Evolutionary conservation across 164 flowering plant genomes (phyloP), one percentile per base, ranked within the genome.

Genomic region (Umbilicus rupestris): DNA sequence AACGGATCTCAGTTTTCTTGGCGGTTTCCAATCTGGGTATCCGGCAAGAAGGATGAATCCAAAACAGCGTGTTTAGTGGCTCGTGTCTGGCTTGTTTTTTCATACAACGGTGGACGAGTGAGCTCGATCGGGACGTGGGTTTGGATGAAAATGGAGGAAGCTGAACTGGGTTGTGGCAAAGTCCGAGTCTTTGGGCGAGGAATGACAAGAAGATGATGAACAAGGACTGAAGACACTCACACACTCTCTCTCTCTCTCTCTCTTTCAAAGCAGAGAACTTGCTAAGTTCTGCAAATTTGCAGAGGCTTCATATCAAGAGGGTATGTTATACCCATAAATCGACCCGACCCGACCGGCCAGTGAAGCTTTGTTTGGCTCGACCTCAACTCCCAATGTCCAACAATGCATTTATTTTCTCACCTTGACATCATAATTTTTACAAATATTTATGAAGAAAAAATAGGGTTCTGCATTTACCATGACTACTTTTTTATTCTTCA

Each of bases 21-120:
- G 70, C 77, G 71, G 76, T 76, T 66, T 64, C 44, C 65, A 39
- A 50, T 52, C 66, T 74, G 77, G 70, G 71, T 69, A 49, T 66
- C 68, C 30, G 16, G 60, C 33, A 22, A 69, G 45, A 39, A 58
- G 58, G 66, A 69, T 33, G 45, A 72, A 39, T 62, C 39, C 46
- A 67, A 60, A 65, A 66, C n/a, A 57, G 73, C 76, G 70, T 72
- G 55, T 35, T 70, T 68, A 68, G 64, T 5, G 19, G 29, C 33
- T 28, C 28, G 19, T 11, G 17, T 55, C 60, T 15, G 60, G 28
- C 60, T 55, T 28, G 35, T 55, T 55, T 52, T 55, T 29, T 55
- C 19, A 26, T 5, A 50, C 20, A 45, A 45, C 19, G 16, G 8
- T 20, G 59, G 44, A 14, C 30, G 60, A 26, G 60, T 10, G 33